Conservation (phyloP, 2,329 filamentous ascomycete genomes). For the Pyrenophora seminiperda region DNA sequence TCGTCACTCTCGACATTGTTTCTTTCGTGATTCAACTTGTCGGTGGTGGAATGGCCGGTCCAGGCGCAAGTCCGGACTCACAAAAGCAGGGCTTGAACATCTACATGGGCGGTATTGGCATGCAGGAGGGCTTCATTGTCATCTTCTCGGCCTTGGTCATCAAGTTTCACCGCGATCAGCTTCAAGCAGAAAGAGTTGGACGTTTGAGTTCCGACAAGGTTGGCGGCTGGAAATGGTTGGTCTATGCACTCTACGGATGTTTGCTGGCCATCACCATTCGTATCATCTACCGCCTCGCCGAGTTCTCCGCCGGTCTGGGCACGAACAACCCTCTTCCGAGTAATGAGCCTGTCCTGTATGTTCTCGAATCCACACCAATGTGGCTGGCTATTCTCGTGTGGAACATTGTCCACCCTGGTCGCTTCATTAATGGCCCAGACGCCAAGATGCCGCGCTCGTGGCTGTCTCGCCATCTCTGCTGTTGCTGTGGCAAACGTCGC, state of each 20-base stretch:
- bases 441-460: slow-evolving; percentile 27
- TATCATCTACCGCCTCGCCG: slow-evolving; percentile 30
- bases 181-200: slow-evolving; percentile 20
- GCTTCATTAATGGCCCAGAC: slow-evolving; percentile 20
- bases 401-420: slow-evolving; percentile 20
- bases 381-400: slow-evolving; percentile 45
- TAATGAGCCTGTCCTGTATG: slow-evolving; percentile 59
- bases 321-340: slow-evolving; percentile 52
- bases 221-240: slow-evolving; percentile 23
- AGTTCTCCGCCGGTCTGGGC: slow-evolving; percentile 57
- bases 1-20: slow-evolving; percentile 52
- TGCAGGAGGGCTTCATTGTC: slow-evolving; percentile 38
- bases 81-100: slow-evolving; percentile 48
- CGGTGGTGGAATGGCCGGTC: slow-evolving; percentile 45
- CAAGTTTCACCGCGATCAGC: slow-evolving; percentile 24
- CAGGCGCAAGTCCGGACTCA: slow-evolving; percentile 27
- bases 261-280: slow-evolving; percentile 54
- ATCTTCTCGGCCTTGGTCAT: slow-evolving; percentile 25
- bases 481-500: slow-evolving; percentile 23
- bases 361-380: slow-evolving; percentile 62
- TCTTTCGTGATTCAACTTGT: slow-evolving; percentile 52
- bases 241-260: slow-evolving; percentile 50
- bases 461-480: slow-evolving; percentile 26
- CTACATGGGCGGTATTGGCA: slow-evolving; percentile 46
- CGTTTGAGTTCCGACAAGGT: slow-evolving; percentile 14